A percentile compares a stretch with the other conserved stretches of the same genome.
phyloP scores from a whole-genome alignment of 257 asterid species.

The Lantana camara region DNA sequence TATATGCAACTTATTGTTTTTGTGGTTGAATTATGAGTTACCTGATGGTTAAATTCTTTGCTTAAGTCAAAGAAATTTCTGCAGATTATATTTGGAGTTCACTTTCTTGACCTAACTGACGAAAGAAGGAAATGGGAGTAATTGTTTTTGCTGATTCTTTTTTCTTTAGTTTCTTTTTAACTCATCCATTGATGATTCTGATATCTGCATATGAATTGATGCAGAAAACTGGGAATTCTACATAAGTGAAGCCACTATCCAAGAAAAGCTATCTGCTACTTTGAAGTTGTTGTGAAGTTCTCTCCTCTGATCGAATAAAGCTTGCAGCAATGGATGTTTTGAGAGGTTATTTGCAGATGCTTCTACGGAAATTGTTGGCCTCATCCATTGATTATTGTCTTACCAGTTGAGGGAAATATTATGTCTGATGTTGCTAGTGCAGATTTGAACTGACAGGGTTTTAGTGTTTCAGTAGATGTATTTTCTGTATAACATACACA shows the following conservation, averaged over 20 bases:
- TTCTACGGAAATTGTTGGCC: background rate
- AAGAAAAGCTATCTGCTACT: slow-evolving; percentile 36
- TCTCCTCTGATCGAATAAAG: slow-evolving; percentile 9
- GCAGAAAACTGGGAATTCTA: slow-evolving; percentile 66
- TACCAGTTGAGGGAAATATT: background rate
- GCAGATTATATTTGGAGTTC: background rate
- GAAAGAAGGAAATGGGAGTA: too few species aligned
- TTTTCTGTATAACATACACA: too few species aligned
- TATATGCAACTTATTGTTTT: too few species aligned
- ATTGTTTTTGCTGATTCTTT: too few species aligned
- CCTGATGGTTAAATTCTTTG: too few species aligned
- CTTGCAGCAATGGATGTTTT: background rate
- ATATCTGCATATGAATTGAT: slow-evolving; percentile 14
- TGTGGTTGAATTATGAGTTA: too few species aligned
- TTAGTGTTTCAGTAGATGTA: background rate
- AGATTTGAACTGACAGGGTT: background rate
- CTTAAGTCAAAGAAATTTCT: background rate
- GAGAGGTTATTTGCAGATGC: background rate
- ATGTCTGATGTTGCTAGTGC: background rate
- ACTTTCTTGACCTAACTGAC: too few species aligned
- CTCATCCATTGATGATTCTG: slow-evolving; percentile 9
- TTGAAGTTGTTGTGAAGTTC: slow-evolving; percentile 28
- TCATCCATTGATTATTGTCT: slow-evolving; percentile 6
- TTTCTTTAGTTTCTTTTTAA: too few species aligned
- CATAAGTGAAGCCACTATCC: slow-evolving; percentile 45